Evolutionary conservation across 805 yeast species (phyloP), one percentile per base, ranked within the genome.

Genomic region (Yarrowia deformans): DNA sequence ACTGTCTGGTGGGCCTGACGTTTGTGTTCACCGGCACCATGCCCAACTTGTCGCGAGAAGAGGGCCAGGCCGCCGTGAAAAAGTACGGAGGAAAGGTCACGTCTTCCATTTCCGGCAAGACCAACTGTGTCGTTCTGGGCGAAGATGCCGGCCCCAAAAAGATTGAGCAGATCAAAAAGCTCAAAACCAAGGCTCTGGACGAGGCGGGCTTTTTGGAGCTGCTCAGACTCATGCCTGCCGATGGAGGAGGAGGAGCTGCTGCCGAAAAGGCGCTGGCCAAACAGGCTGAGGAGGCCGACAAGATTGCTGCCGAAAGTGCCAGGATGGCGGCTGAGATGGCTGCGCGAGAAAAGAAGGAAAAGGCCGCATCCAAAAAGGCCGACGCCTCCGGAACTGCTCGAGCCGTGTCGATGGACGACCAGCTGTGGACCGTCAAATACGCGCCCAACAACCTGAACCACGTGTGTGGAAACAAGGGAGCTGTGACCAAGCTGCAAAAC

Each of bases 141-240:
- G 92, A 85, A 67, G 98, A 95, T 73, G 98, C 99, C 1, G 99
- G 99, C 0, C 98, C 98, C 1, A 87, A 92, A n/a, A 95, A 95
- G 78, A 87, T 95, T 52, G 86, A 86, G 74, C 91, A 88, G 75
- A 94, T 96, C 72, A 88, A 86, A 74, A 85, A 87, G 67, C 81
- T 88, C 72, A 84, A 85, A 8, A 86, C 91, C 68, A 93, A 93
- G 78, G 92, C 96, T 49, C 89, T 94, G 70, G 88, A 87, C 74
- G 97, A 95, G 78, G 90, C 85, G 12, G 98, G 98, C 0, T 93
- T 95, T 73, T 79, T 90, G 49, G 87, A 88, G 72, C 81, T 95
- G 72, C 82, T 95, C 56, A 74, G 81, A 29, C 84, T 87, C 8
- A 90, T 94, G 95, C 98, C 99, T 0, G 88, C 88, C 2, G 93